A percentile compares a stretch with the other conserved stretches of the same genome.
Evolutionary conservation across 257 asterid species (phyloP).

Genomic region (Striga asiatica): DNA sequence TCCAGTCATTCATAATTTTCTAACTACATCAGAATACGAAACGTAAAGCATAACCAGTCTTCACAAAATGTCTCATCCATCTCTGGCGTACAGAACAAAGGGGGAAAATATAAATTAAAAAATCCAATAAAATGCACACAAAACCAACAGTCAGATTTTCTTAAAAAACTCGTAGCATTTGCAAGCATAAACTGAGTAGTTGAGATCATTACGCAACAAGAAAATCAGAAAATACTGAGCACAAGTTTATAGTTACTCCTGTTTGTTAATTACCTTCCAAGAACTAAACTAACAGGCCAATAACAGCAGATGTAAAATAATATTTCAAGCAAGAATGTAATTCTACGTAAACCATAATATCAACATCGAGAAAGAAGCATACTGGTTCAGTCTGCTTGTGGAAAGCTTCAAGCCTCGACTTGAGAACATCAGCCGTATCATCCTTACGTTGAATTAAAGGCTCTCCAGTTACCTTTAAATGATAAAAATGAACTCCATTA

Average conservation of each 20-base stretch:
- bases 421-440: conserved; percentile 85
- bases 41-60: background rate
- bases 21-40: background rate
- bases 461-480: conserved; percentile 65
- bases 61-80: background rate
- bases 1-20: background rate
- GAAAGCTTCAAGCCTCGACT: conserved; percentile 87
- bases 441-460: conserved; percentile 88
- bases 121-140: background rate
- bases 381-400: conserved; percentile 92
- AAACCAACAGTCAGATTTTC: too few relatives aligned
- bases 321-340: background rate
- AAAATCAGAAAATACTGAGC: background rate
- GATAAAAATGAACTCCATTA: too few relatives aligned
- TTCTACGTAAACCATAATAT: conserved; percentile 1
- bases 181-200: background rate
- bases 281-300: background rate
- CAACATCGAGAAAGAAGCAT: conserved; percentile 7
- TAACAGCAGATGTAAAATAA: conserved; percentile 1
- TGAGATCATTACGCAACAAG: background rate
- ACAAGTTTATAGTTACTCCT: too few relatives aligned
- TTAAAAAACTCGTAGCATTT: background rate
- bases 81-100: background rate
- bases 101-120: background rate
- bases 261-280: too few relatives aligned